Evolutionary conservation across 257 asterid genomes (phyloP).

Genomic region (Solanum sparsipilum): DNA sequence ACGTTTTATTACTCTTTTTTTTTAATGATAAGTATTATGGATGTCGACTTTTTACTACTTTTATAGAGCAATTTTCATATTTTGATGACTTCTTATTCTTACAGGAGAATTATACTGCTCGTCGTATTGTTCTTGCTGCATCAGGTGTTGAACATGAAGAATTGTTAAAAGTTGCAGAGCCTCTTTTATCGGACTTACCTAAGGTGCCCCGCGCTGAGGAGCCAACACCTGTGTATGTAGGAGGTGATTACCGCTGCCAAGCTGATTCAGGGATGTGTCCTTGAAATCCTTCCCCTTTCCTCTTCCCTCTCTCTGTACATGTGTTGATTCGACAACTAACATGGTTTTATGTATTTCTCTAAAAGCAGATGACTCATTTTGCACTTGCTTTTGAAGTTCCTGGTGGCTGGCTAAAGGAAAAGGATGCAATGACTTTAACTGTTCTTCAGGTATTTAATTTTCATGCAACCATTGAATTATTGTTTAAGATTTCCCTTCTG

Average conservation of each 20-base stretch:
- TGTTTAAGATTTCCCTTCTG: not conserved
- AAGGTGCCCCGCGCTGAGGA: conserved; percentile 20
- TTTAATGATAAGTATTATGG: not conserved
- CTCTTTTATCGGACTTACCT: conserved; percentile 69
- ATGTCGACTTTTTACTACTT: not conserved
- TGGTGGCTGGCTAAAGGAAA: conserved; percentile 68
- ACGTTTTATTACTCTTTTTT: not conserved
- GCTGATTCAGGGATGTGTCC: conserved; percentile 68
- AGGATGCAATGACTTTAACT: conserved; percentile 53
- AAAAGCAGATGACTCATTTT: conserved; percentile 60
- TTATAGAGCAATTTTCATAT: not conserved
- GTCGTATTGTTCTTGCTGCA: conserved; percentile 82
- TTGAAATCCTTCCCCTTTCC: not conserved
- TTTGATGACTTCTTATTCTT: conserved; percentile 5
- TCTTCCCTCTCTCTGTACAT: not conserved
- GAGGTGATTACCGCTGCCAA: conserved; percentile 75
- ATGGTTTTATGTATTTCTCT: not conserved
- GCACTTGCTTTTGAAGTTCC: conserved; percentile 84
- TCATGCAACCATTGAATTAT: not conserved
- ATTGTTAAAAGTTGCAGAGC: conserved; percentile 63
- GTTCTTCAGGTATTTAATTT: conserved; percentile 62
- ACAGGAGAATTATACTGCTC: conserved; percentile 67
- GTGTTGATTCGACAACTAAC: not conserved
- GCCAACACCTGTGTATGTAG: conserved; percentile 57
- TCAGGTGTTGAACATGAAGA: conserved; percentile 83